A percentile compares a stretch with the other conserved stretches of the same genome.
phyloP scores from a whole-genome alignment of 345 rosid species.

The Durio zibethinus region DNA sequence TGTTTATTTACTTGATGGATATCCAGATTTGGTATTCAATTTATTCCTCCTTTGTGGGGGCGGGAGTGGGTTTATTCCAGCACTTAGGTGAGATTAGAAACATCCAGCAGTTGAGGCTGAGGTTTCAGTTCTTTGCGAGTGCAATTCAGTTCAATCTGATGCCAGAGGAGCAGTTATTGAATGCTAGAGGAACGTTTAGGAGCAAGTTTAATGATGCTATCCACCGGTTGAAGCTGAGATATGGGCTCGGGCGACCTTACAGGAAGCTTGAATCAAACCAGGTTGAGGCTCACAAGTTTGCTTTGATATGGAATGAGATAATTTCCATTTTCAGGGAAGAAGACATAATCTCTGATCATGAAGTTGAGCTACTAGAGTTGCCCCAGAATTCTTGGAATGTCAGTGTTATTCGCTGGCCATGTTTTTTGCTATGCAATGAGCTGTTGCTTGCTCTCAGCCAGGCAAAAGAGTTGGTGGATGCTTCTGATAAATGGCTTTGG shows the following conservation, averaged over 20 bases:
- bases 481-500: constrained; percentile 98
- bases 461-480: constrained; percentile 87
- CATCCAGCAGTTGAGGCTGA: constrained; percentile 77
- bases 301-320: constrained; percentile 94
- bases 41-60: constrained; percentile 85
- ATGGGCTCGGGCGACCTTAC: constrained; percentile 88
- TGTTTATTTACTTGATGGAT: constrained; percentile 82
- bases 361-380: constrained; percentile 84
- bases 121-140: constrained; percentile 96
- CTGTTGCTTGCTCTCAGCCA: constrained; percentile 92
- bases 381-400: constrained; percentile 91
- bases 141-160: constrained; percentile 95
- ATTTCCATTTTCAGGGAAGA: constrained; percentile 87
- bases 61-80: constrained; percentile 73
- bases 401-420: constrained; percentile 91
- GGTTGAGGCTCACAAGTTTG: constrained; percentile 89
- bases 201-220: constrained; percentile 84
- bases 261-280: constrained; percentile 95
- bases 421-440: constrained; percentile 91
- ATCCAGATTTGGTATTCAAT: constrained; percentile 94
- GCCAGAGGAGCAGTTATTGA: constrained; percentile 92
- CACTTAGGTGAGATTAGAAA: constrained; percentile 97
- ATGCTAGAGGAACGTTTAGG: constrained; percentile 66
- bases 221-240: constrained; percentile 80
- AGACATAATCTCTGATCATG: constrained; percentile 86